These are phyloP conservation scores for Naematelia aurantialba DNA, from an alignment of 768 basidiomycete genomes.

Conservation along the genomic window DNA sequence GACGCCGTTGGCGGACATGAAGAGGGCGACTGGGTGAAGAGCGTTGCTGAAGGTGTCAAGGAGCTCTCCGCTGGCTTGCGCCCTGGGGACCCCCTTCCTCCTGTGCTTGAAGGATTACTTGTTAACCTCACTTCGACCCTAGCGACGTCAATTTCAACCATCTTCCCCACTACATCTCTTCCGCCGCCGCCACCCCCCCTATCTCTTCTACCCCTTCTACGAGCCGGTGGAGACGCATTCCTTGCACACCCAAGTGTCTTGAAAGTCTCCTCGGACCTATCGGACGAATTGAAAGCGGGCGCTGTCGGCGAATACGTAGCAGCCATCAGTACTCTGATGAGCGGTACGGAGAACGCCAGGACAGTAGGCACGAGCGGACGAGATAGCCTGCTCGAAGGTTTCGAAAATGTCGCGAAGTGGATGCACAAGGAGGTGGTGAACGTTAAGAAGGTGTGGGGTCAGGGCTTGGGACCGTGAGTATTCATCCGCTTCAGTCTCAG, in stretches of 20 bases:
- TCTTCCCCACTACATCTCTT: slow-evolving; percentile 32
- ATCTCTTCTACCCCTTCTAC: slow-evolving; percentile 32
- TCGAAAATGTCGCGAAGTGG: slow-evolving; percentile 43
- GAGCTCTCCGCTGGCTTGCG: slow-evolving; percentile 25
- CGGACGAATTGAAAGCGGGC: slow-evolving; percentile 41
- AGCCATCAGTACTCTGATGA: slow-evolving; percentile 27
- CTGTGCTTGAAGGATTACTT: slow-evolving; percentile 19
- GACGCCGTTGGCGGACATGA: slow-evolving; percentile 22
- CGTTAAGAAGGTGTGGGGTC: slow-evolving; percentile 36
- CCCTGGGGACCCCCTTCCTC: slow-evolving; percentile 19
- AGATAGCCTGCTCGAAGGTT: slow-evolving; percentile 36
- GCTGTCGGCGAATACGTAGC: slow-evolving; percentile 47
- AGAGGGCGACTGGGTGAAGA: slow-evolving; percentile 21
- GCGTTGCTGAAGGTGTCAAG: slow-evolving; percentile 29
- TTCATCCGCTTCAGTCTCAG: neutral
- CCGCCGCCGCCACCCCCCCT: slow-evolving; percentile 28
- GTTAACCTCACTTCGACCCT: slow-evolving; percentile 18
- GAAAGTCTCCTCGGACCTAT: slow-evolving; percentile 22
- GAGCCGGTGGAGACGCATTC: slow-evolving; percentile 20
- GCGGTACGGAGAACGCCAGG: slow-evolving; percentile 17
- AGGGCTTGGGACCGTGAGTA: slow-evolving; percentile 38
- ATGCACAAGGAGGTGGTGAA: slow-evolving; percentile 39
- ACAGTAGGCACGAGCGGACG: slow-evolving; percentile 13
- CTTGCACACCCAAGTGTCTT: slow-evolving; percentile 8
- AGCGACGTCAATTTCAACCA: slow-evolving; percentile 12